Percentiles rank a stretch among this genome's conserved stretches.
Evolutionary conservation across 2,329 filamentous ascomycete genomes (phyloP).

Genomic region (Xylariaceae sp.): DNA sequence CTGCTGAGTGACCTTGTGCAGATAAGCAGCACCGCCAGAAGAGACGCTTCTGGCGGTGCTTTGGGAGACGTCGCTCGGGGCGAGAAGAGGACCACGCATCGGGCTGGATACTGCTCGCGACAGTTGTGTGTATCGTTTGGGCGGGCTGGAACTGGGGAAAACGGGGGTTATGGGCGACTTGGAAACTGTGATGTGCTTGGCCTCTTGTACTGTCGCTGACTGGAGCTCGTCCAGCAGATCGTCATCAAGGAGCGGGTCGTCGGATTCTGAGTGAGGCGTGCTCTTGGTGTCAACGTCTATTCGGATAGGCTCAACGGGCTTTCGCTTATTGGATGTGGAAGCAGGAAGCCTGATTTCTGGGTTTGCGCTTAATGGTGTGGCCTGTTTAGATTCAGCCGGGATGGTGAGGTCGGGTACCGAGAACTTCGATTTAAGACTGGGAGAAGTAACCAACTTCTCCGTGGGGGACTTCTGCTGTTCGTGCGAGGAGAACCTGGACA

Average conservation of each 20-base stretch:
- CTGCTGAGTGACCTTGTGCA: conserved; percentile 48
- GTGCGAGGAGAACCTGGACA: conserved; percentile 20
- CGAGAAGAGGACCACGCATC: conserved; percentile 36
- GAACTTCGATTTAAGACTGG: conserved; percentile 36
- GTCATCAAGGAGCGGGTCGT: conserved; percentile 53
- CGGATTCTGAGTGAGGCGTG: conserved; percentile 29
- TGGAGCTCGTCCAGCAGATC: conserved; percentile 79
- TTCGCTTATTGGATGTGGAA: conserved; percentile 28
- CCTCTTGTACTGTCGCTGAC: conserved; percentile 73
- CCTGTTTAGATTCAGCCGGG: conserved; percentile 15
- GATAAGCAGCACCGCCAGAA: conserved; percentile 45
- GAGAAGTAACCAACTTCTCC: conserved; percentile 14
- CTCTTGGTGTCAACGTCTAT: conserved; percentile 36
- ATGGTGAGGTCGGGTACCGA: conserved; percentile 31
- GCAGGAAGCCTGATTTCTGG: conserved; percentile 14
- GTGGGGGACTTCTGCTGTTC: conserved; percentile 18
- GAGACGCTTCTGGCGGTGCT: conserved; percentile 46
- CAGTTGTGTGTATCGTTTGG: conserved; percentile 24
- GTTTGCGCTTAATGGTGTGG: conserved; percentile 6
- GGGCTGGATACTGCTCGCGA: conserved; percentile 44
- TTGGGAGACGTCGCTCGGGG: conserved; percentile 38
- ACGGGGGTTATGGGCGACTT: conserved; percentile 75
- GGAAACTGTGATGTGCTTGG: conserved; percentile 69
- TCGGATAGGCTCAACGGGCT: conserved; percentile 46
- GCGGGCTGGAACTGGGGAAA: conserved; percentile 33